Conservation (phyloP, 2,329 filamentous ascomycete genomes). For the Helotiales sp. region DNA sequence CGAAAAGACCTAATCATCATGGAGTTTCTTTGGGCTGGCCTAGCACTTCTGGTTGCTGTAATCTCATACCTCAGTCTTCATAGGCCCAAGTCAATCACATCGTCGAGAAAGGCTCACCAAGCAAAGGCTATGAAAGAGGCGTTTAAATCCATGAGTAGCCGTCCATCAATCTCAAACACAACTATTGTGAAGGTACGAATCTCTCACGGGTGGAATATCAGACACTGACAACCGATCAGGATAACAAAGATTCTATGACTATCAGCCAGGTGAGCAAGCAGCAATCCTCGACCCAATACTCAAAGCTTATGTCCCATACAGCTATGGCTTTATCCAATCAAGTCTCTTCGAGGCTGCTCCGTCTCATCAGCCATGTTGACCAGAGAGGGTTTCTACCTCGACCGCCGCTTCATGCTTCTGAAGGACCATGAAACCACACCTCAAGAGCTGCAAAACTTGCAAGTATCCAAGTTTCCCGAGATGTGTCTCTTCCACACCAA, state of each 20-base stretch:
- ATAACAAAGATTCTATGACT: slow-evolving; percentile 15
- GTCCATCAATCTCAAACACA: neutral
- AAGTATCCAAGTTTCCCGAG: slow-evolving; percentile 55
- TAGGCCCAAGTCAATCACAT: slow-evolving; percentile 1
- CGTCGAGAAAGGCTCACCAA: slow-evolving; percentile 19
- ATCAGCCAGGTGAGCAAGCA: slow-evolving; percentile 26
- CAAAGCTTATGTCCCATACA: slow-evolving; percentile 30
- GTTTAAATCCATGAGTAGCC: slow-evolving; percentile 12
- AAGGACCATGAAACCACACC: slow-evolving; percentile 44
- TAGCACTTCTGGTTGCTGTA: slow-evolving; percentile 7
- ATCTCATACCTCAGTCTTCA: slow-evolving; percentile 13
- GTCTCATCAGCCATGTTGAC: slow-evolving; percentile 55
- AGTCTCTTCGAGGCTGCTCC: slow-evolving; percentile 64
- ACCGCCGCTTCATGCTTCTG: slow-evolving; percentile 71
- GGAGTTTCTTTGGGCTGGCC: slow-evolving; percentile 6
- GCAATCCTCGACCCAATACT: neutral
- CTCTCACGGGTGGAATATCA: neutral
- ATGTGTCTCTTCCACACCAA: slow-evolving; percentile 65
- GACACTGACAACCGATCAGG: slow-evolving; percentile 1
- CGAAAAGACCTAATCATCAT: neutral
- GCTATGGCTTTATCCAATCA: slow-evolving; percentile 75
- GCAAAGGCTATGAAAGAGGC: slow-evolving; percentile 21
- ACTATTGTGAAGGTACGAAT: neutral
- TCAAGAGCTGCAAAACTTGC: slow-evolving; percentile 54
- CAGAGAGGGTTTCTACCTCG: slow-evolving; percentile 62